phyloP scores from a whole-genome alignment of 495 filamentous ascomycete genomes.

The Polyplosphaeria fusca region DNA sequence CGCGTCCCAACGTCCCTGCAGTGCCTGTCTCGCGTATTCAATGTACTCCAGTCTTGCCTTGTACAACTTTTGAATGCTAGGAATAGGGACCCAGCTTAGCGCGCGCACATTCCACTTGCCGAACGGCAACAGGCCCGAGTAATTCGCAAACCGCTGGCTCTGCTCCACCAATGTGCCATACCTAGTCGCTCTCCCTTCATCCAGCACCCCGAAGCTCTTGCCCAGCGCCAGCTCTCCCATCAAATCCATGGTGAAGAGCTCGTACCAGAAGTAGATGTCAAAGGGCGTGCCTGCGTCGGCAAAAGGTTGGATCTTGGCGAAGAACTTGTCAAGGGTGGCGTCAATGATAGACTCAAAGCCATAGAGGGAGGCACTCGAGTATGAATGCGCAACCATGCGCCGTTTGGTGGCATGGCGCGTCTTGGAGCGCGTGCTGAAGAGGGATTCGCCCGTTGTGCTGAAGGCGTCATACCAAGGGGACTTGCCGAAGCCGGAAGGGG shows the following conservation, averaged over 20 bases:
- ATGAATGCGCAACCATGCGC: conserved; percentile 22
- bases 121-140: conserved; percentile 26
- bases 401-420: conserved; percentile 28
- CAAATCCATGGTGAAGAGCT: conserved; percentile 33
- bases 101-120: conserved; percentile 22
- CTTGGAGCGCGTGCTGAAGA: conserved; percentile 29
- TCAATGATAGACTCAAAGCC: conserved; percentile 28
- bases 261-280: conserved; percentile 32
- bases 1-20: conserved; percentile 22
- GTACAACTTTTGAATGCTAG: conserved; percentile 24
- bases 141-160: conserved; percentile 25
- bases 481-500: conserved; percentile 22
- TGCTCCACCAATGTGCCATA: conserved; percentile 25
- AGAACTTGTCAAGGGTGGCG: conserved; percentile 22
- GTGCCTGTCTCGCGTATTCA: conserved; percentile 21
- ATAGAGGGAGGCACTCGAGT: conserved; percentile 16
- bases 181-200: conserved; percentile 19
- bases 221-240: conserved; percentile 31
- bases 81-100: conserved; percentile 26
- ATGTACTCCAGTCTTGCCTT: conserved; percentile 24
- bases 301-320: conserved; percentile 13
- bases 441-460: conserved; percentile 23
- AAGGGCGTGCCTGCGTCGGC: background rate
- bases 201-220: conserved; percentile 25
- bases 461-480: conserved; percentile 32